These are phyloP conservation scores for Neofusicoccum umdonicola DNA, from an alignment of 2,329 filamentous ascomycete species.

Conservation along the genomic window DNA sequence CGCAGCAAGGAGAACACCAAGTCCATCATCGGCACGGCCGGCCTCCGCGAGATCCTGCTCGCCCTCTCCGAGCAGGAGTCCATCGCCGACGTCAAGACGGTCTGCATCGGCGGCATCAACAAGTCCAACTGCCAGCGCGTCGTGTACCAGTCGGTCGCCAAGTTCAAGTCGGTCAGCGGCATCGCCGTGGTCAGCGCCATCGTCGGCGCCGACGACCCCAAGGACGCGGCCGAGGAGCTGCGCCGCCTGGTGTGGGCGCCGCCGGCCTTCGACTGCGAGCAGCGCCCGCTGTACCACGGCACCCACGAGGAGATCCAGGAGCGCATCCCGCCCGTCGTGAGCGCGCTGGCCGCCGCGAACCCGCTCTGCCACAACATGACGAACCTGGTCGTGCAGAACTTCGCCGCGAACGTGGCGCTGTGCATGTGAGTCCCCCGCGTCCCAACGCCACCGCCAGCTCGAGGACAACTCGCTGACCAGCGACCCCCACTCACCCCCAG, in stretches of 20 bases:
- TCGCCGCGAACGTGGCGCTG: conserved; percentile 87
- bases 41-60: conserved; percentile 64
- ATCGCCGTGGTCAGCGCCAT: conserved; percentile 89
- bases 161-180: conserved; percentile 66
- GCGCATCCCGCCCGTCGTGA: conserved; percentile 48
- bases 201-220: conserved; percentile 68
- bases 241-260: conserved; percentile 50
- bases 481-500: conserved; percentile 24
- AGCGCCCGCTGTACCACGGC: neutral
- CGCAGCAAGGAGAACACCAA: conserved; percentile 82
- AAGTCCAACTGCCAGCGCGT: conserved; percentile 71
- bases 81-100: conserved; percentile 45
- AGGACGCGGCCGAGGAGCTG: conserved; percentile 61
- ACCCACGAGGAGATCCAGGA: conserved; percentile 20
- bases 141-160: conserved; percentile 63
- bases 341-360: conserved; percentile 58
- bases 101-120: conserved; percentile 90
- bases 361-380: conserved; percentile 96
- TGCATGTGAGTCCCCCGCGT: conserved; percentile 51
- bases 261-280: conserved; percentile 22
- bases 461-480: too few relatives aligned
- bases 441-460: too few relatives aligned
- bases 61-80: conserved; percentile 52
- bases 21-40: conserved; percentile 70
- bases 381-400: conserved; percentile 91